These are phyloP conservation scores for Plectosphaerella cucumerina DNA, from an alignment of 2,329 filamentous ascomycete species.

Conservation along the genomic window DNA sequence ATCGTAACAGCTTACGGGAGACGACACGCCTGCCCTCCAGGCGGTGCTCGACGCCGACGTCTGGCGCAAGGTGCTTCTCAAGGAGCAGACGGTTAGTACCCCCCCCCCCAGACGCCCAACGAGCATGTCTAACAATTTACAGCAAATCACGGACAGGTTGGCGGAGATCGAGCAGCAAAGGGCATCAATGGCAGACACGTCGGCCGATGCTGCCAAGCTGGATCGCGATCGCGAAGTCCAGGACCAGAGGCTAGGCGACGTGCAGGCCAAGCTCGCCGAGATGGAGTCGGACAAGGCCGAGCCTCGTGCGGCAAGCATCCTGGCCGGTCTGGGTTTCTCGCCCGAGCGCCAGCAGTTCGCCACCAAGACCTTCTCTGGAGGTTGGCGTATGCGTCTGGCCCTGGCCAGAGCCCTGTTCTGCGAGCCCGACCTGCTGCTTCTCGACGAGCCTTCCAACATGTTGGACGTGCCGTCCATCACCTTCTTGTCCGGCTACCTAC, in stretches of 20 bases:
- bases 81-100: slow-evolving; percentile 71
- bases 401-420: slow-evolving; percentile 95
- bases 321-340: slow-evolving; percentile 96
- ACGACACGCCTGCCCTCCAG: slow-evolving; percentile 91
- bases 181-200: slow-evolving; percentile 81
- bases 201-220: slow-evolving; percentile 77
- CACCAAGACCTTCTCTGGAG: slow-evolving; percentile 97
- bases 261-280: slow-evolving; percentile 87
- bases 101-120: neutral
- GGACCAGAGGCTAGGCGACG: slow-evolving; percentile 84
- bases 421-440: slow-evolving; percentile 89
- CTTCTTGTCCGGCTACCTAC: slow-evolving; percentile 93
- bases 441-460: slow-evolving; percentile 99
- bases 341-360: slow-evolving; percentile 85
- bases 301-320: slow-evolving; percentile 88
- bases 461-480: slow-evolving; percentile 99
- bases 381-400: slow-evolving; percentile 98
- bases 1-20: slow-evolving; percentile 69
- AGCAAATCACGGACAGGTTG: slow-evolving; percentile 75
- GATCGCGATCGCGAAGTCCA: slow-evolving; percentile 86
- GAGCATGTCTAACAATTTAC: slow-evolving; percentile 18
- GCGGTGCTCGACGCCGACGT: slow-evolving; percentile 96
- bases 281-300: slow-evolving; percentile 99
- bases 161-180: slow-evolving; percentile 74
- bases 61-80: slow-evolving; percentile 92